Base-by-base conservation (phyloP, 1,284 basidiomycete species). In the Ganoderma boninense region DNA sequence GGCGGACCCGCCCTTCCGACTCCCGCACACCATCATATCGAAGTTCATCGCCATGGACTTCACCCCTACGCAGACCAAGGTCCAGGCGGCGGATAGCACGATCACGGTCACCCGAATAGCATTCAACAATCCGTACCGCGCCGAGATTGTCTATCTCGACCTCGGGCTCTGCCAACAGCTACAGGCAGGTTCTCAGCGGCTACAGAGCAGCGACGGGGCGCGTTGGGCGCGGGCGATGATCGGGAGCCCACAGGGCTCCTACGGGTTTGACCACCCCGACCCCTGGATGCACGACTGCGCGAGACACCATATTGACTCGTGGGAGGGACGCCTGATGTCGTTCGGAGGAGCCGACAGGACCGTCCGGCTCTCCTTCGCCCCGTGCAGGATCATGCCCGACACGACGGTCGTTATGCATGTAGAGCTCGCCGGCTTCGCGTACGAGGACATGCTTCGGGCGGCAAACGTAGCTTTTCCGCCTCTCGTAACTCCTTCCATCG, bases 311-410 rank as follows among this genome's bases (percentile, higher is more conserved):
- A 56, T 69, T 14, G 57, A 56, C 26, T 16, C n/a, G 13, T 65
- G 64, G 68, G 54, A 20, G 23, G 35, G 32, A 0, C 14, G 26
- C 23, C 6, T 57, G 16, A 61, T 38, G 59, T 59, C 35, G 10
- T 69, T 69, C 52, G 57, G 64, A 3, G 59, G 61, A 20, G 4
- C 40, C 14, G 64, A 49, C 11, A 54, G 67, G 14, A 59, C 56
- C 11, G 62, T 64, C 10, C 54, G 67, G 4, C 67, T 68, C 13
- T 64, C 62, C 4, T 68, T 68, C 54, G 44, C 54, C 16, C 56
- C 26, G 3, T 68, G 67, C 67, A 40, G 2, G 6, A 18, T 38
- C 29, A 20, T 32, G 26, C 61, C 66, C 13, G 49, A n/a, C 10
- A 35, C 14, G 40, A 67, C 66, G 4, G 26, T 56, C 29, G 66